Base-by-base conservation (phyloP, 2,329 filamentous ascomycete genomes). In the Fonsecaea pedrosoi region DNA sequence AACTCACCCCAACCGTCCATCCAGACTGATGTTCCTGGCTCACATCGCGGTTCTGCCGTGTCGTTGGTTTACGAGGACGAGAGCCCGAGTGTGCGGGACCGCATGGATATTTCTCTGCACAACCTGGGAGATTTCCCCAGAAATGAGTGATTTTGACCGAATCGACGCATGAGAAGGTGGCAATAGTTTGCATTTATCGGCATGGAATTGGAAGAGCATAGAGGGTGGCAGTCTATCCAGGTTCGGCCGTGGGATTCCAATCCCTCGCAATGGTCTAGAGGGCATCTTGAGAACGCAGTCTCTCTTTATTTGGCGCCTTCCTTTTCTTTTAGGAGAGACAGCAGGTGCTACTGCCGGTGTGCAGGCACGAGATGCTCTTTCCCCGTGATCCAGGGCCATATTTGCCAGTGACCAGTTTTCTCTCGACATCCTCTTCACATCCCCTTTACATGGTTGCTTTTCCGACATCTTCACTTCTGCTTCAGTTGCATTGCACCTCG, bases 101-200 rank as follows among this genome's bases (percentile, higher is more conserved):
- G 81, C 38, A 84, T 88, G 82, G 87, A 89, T 73, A 87, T 89
- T 70, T 85, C 84, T 73, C 79, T 89, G 72, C 86, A 88, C 76
- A 88, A 88, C 75, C 77, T 83, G 68, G 81, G 76, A 55, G 82
- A 84, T 72, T 82, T 82, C 71, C 73, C 73, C 70, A 77, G 48
- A 30, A 48, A 60, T 53, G 55, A 63, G 12, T 62, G 54, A 58
- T 37, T 0, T 3, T 34, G 13, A 53, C n/a, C 32, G 4, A 15
- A 32, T 21, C 9, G 59, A 48, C n/a, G 21, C 59, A 50, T 21
- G 18, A 25, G 13, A 48, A 12, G 45, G 45, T 50, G 45, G 45
- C 45, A 50, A 25, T 50, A 3, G 45, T 50, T 5, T 48, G 42
- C 18, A 25, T 48, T 48, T 25, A 21, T 25, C 10, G 21, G n/a